Percentiles rank a stretch among this genome's conserved stretches.
These are phyloP conservation scores for Coemansia sp. DNA, from an alignment of 192 early-diverging fungal species.

Conservation along the genomic window DNA sequence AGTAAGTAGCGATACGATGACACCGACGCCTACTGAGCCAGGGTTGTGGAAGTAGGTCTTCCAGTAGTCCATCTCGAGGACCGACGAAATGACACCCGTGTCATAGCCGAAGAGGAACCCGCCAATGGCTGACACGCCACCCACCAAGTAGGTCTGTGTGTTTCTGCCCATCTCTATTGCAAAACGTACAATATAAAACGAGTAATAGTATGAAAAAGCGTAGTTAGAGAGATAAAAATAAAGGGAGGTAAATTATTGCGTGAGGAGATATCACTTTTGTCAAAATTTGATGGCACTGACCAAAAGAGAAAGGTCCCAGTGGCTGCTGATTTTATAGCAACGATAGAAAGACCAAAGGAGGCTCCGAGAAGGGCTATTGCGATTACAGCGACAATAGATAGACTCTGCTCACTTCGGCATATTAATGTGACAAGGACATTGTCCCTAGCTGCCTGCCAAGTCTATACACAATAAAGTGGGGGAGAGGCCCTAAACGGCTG, in stretches of 20 bases:
- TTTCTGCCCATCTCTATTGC: conserved; percentile 12
- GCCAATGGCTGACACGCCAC: conserved; percentile 59
- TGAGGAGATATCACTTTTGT: conserved; percentile 26
- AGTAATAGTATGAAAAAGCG: not conserved
- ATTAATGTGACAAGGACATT: not conserved
- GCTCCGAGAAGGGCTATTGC: conserved; percentile 58
- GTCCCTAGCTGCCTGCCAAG: not conserved
- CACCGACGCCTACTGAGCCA: conserved; percentile 56
- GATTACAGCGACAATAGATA: conserved; percentile 55
- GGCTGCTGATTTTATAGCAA: not conserved
- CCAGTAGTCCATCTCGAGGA: conserved; percentile 66
- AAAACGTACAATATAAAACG: not conserved
- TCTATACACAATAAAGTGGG: not conserved
- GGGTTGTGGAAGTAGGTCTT: conserved; percentile 60
- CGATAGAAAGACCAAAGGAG: not conserved
- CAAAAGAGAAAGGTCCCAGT: not conserved
- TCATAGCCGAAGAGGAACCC: conserved; percentile 78
- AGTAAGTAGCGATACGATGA: conserved; percentile 65
- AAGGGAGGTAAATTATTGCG: not conserved
- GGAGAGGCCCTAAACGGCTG: not conserved
- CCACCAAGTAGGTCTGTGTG: conserved; percentile 37
- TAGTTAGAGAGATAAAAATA: not conserved
- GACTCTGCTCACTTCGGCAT: conserved; percentile 10
- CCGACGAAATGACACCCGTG: conserved; percentile 69
- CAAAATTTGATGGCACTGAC: too few species aligned